Conservation (phyloP, 2,329 filamentous ascomycete species). For the Metarhizium guizhouense region DNA sequence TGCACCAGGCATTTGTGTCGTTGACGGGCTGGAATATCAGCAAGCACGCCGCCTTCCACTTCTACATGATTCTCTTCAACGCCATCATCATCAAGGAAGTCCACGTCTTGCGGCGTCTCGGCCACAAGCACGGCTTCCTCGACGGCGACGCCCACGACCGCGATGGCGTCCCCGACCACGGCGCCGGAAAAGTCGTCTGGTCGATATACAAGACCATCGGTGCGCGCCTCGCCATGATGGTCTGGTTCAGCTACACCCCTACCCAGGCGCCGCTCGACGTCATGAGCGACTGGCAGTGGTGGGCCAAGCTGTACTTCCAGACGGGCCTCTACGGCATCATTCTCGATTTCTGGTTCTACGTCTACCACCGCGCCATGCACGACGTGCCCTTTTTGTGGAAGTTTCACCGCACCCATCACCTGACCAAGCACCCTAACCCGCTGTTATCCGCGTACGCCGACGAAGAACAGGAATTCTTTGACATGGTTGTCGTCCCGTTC, state of each 20-base stretch:
- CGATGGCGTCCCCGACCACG: slow-evolving; percentile 29
- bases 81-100: slow-evolving; percentile 29
- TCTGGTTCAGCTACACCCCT: slow-evolving; percentile 17
- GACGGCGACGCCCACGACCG: slow-evolving; percentile 26
- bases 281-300: slow-evolving; percentile 10
- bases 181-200: slow-evolving; percentile 23
- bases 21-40: slow-evolving; percentile 20
- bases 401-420: slow-evolving; percentile 34
- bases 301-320: slow-evolving; percentile 27
- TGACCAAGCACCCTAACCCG: slow-evolving; percentile 33
- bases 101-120: slow-evolving; percentile 26
- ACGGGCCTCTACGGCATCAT: slow-evolving; percentile 13
- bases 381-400: slow-evolving; percentile 30
- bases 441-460: slow-evolving; percentile 24
- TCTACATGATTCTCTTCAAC: slow-evolving; percentile 31
- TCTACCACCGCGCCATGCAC: slow-evolving; percentile 28
- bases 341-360: slow-evolving; percentile 36
- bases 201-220: slow-evolving; percentile 25
- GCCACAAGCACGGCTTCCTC: slow-evolving; percentile 30
- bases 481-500: slow-evolving; percentile 30
- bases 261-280: slow-evolving; percentile 13
- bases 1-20: slow-evolving; percentile 19
- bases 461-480: slow-evolving; percentile 30
- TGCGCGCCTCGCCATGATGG: slow-evolving; percentile 23
- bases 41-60: slow-evolving; percentile 20